These are phyloP conservation scores for Trifolium pratense DNA, from an alignment of 306 rosid genomes.

Conservation along the genomic window DNA sequence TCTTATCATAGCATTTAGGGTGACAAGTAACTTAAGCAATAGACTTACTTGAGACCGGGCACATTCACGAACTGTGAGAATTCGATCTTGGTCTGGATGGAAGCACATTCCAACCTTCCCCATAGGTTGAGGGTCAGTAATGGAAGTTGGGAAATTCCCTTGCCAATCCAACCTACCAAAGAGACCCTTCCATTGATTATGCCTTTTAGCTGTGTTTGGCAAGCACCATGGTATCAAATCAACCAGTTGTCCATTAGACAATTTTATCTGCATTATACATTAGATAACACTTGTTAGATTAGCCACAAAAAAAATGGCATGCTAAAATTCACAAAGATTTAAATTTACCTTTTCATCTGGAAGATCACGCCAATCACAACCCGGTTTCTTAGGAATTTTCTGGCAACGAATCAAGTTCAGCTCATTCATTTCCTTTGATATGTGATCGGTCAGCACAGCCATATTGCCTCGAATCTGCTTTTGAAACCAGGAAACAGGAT, in stretches of 20 bases:
- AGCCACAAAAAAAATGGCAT: background rate
- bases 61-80: slow-evolving; percentile 91
- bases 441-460: slow-evolving; percentile 79
- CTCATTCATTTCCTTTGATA: slow-evolving; percentile 96
- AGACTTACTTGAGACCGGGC: slow-evolving; percentile 93
- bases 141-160: slow-evolving; percentile 95
- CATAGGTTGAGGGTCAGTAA: slow-evolving; percentile 98
- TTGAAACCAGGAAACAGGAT: slow-evolving; percentile 89
- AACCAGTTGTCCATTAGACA: slow-evolving; percentile 77
- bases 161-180: slow-evolving; percentile 97
- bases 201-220: slow-evolving; percentile 97
- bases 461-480: slow-evolving; percentile 80
- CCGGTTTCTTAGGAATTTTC: slow-evolving; percentile 88
- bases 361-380: slow-evolving; percentile 96
- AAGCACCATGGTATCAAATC: slow-evolving; percentile 99
- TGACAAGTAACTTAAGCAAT: background rate
- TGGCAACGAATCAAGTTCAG: slow-evolving; percentile 85
- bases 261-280: slow-evolving; percentile 60
- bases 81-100: slow-evolving; percentile 96
- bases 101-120: slow-evolving; percentile 99
- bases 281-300: slow-evolving; percentile 22
- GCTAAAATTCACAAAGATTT: slow-evolving; percentile 6
- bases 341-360: slow-evolving; percentile 82
- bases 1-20: slow-evolving; percentile 18
- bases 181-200: slow-evolving; percentile 97